phyloP scores from a whole-genome alignment of 2,329 filamentous ascomycete species.

The Pseudogymnoascus sp. region DNA sequence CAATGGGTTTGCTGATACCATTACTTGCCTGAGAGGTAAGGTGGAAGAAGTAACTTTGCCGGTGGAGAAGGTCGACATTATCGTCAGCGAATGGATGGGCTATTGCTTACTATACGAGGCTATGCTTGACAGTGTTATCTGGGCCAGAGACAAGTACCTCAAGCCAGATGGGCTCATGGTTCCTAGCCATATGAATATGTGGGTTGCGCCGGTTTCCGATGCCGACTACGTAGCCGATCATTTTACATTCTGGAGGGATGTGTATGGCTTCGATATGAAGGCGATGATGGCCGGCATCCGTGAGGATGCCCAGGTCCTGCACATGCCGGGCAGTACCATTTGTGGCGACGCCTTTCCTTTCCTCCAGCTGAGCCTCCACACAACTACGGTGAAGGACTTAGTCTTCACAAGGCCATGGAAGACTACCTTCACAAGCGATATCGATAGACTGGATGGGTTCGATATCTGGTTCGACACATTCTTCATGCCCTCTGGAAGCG shows the following conservation, averaged over 20 bases:
- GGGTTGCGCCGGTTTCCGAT: conserved; percentile 74
- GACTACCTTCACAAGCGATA: conserved; percentile 51
- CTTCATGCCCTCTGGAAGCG: conserved; percentile 60
- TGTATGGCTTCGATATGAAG: conserved; percentile 93
- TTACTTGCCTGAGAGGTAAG: conserved; percentile 75
- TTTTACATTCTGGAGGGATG: conserved; percentile 79
- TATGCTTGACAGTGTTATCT: conserved; percentile 90
- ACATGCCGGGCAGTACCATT: conserved; percentile 55
- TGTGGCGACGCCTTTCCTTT: conserved; percentile 59
- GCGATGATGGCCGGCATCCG: conserved; percentile 79
- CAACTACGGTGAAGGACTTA: conserved; percentile 62
- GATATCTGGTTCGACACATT: conserved; percentile 92
- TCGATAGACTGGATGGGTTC: conserved; percentile 74
- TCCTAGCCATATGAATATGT: conserved; percentile 76
- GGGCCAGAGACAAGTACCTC: conserved; percentile 80
- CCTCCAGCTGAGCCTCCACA: conserved; percentile 69
- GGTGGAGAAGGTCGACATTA: conserved; percentile 79
- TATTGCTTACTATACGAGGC: conserved; percentile 90
- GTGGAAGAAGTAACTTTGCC: conserved; percentile 81
- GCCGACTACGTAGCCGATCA: conserved; percentile 70
- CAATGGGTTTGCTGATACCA: conserved; percentile 66
- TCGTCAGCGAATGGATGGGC: conserved; percentile 97
- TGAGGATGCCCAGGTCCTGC: conserved; percentile 72
- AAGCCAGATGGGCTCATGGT: conserved; percentile 74
- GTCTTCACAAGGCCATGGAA: conserved; percentile 65